A percentile compares a stretch with the other conserved stretches of the same genome.
Conservation (phyloP, 202 grass and related monocot genomes). For the Musa balbisiana region DNA sequence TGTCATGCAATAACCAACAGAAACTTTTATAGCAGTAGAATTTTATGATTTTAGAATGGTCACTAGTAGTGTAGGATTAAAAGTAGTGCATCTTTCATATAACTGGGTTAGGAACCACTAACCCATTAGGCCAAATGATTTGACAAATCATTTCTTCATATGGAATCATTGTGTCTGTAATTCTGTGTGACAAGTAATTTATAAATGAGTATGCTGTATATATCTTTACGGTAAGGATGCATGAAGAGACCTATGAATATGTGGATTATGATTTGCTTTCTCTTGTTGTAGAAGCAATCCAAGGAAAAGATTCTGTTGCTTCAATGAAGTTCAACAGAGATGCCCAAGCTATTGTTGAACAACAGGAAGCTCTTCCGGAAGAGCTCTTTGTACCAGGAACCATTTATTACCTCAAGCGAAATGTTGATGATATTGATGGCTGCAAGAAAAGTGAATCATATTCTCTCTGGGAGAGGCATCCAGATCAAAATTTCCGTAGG, state of each 20-base stretch:
- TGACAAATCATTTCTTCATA: too few relatives aligned
- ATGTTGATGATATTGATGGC: slow-evolving; percentile 32
- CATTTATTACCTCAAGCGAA: slow-evolving; percentile 68
- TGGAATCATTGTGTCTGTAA: too few relatives aligned
- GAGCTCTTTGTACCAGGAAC: slow-evolving; percentile 73
- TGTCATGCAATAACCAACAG: too few relatives aligned
- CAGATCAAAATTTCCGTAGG: slow-evolving; percentile 68
- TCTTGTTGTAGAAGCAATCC: slow-evolving; percentile 30
- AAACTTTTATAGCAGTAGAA: too few relatives aligned
- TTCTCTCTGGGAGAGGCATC: slow-evolving; percentile 63
- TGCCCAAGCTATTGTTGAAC: slow-evolving; percentile 2
- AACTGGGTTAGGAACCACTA: too few relatives aligned
- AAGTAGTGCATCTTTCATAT: too few relatives aligned
- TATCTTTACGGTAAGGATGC: too few relatives aligned
- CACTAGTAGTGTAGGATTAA: too few relatives aligned
- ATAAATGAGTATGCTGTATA: too few relatives aligned
- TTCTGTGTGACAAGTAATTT: too few relatives aligned
- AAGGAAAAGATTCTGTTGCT: slow-evolving; percentile 20
- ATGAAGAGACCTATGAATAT: neutral
- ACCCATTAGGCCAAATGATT: too few relatives aligned
- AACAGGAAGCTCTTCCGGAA: slow-evolving; percentile 40
- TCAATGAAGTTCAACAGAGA: slow-evolving; percentile 2
- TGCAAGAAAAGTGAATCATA: slow-evolving; percentile 50
- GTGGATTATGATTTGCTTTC: neutral
- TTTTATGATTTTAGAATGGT: too few relatives aligned